Conservation (phyloP, 139 green algal species). For the Zygnema circumcarinatum region DNA sequence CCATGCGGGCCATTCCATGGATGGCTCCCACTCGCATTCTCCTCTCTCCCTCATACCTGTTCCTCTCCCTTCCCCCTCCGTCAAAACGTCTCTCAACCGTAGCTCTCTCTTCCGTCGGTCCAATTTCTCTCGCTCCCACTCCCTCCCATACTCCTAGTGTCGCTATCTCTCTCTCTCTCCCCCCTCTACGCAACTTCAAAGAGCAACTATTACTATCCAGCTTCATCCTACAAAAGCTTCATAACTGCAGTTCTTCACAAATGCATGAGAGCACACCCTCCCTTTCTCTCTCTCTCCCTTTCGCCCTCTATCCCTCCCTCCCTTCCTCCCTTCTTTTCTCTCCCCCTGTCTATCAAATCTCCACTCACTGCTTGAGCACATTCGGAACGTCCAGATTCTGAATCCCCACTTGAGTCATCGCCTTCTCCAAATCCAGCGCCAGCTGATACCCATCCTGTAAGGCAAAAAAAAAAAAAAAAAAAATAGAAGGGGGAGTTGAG, state of each 20-base stretch:
- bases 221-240: too few species aligned
- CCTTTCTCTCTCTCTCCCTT: background rate
- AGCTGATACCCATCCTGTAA: slow-evolving; percentile 57
- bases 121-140: background rate
- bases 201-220: background rate
- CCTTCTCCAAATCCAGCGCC: slow-evolving; percentile 51
- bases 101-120: background rate
- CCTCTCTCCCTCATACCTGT: slow-evolving; percentile 72
- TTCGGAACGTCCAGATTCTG: slow-evolving; percentile 22
- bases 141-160: background rate
- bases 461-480: slow-evolving; percentile 17
- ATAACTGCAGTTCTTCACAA: background rate
- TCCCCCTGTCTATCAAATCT: background rate
- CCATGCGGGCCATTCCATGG: slow-evolving; percentile 88
- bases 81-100: background rate
- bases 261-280: background rate
- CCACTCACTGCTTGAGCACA: slow-evolving; percentile 21
- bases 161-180: background rate
- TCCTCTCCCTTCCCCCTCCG: background rate
- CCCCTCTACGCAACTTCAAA: background rate
- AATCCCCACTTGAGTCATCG: slow-evolving; percentile 1
- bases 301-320: background rate
- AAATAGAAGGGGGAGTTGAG: background rate
- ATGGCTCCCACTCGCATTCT: slow-evolving; percentile 81
- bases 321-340: background rate